Percentiles rank a stretch among this genome's conserved stretches.
Evolutionary conservation across 140 eudicot species (phyloP).

Genomic region (Flaveria floridana): DNA sequence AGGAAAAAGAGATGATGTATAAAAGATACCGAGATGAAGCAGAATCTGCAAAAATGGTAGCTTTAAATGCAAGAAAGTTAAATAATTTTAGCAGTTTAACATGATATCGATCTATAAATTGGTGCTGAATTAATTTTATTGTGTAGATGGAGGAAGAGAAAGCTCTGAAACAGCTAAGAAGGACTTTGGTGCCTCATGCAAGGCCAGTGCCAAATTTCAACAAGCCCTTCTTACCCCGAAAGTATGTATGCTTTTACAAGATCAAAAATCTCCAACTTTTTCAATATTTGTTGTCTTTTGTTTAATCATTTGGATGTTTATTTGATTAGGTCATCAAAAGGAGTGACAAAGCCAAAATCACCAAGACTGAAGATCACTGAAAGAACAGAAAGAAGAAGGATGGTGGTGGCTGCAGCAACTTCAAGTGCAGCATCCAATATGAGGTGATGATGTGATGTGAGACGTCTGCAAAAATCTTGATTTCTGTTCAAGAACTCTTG

Average conservation of each 20-base stretch:
- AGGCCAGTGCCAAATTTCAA: constrained; percentile 81
- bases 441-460: constrained; percentile 52
- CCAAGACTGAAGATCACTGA: constrained; percentile 61
- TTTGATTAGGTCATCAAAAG: constrained; percentile 55
- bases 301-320: neutral
- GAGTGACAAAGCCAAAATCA: constrained; percentile 71
- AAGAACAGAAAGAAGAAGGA: constrained; percentile 49
- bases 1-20: constrained; percentile 82
- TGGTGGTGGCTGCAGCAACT: constrained; percentile 43
- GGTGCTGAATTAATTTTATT: neutral
- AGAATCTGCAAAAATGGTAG: constrained; percentile 77
- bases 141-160: constrained; percentile 92
- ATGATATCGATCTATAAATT: neutral
- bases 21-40: constrained; percentile 95
- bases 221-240: constrained; percentile 79
- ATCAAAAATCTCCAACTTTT: neutral
- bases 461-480: neutral
- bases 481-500: constrained; percentile 57
- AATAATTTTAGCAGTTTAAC: neutral
- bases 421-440: constrained; percentile 69
- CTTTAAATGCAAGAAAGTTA: neutral
- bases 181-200: constrained; percentile 91
- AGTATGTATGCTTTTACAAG: constrained; percentile 35
- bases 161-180: constrained; percentile 81
- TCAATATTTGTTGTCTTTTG: neutral